Conservation (phyloP, 306 rosid species). For the Albizia julibrissin region DNA sequence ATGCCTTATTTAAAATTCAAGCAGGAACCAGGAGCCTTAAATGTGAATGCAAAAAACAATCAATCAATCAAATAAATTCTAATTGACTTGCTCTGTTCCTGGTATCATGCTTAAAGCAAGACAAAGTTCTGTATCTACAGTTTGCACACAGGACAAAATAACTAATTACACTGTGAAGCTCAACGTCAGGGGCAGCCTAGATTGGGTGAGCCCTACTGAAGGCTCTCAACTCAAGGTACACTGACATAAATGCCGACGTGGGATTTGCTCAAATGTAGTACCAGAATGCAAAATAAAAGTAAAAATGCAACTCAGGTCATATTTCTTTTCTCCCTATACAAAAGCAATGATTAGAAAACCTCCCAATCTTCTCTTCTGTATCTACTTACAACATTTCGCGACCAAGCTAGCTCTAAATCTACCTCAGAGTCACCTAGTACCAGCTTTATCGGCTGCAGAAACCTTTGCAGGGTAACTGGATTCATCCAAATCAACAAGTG, state of each 20-base stretch:
- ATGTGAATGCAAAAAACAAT: neutral
- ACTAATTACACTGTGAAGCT: constrained; percentile 35
- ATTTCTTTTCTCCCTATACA: constrained; percentile 38
- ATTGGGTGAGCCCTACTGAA: constrained; percentile 2
- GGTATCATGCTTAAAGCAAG: constrained; percentile 36
- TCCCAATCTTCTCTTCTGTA: constrained; percentile 7
- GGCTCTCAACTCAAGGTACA: constrained; percentile 33
- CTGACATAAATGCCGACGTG: constrained; percentile 28
- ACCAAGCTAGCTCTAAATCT: constrained; percentile 21
- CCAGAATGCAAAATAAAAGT: constrained; percentile 21
- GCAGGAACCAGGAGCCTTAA: constrained; percentile 1
- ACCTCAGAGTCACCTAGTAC: constrained; percentile 45
- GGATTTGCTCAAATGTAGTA: constrained; percentile 34
- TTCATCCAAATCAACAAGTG: constrained; percentile 75
- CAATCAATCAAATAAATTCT: constrained; percentile 24
- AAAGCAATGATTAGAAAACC: constrained; percentile 24
- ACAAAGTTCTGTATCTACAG: constrained; percentile 49
- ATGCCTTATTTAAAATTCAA: constrained; percentile 6
- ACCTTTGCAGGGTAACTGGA: constrained; percentile 65
- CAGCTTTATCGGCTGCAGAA: constrained; percentile 58
- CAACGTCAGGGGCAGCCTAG: constrained; percentile 23
- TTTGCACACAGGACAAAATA: constrained; percentile 42
- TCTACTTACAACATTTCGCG: constrained; percentile 29
- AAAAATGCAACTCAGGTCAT: constrained; percentile 22
- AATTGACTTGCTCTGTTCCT: constrained; percentile 32